Evolutionary conservation across 1,139 yeast genomes (phyloP), one percentile per base, ranked within the genome.

Genomic region (Taphrina communis): DNA sequence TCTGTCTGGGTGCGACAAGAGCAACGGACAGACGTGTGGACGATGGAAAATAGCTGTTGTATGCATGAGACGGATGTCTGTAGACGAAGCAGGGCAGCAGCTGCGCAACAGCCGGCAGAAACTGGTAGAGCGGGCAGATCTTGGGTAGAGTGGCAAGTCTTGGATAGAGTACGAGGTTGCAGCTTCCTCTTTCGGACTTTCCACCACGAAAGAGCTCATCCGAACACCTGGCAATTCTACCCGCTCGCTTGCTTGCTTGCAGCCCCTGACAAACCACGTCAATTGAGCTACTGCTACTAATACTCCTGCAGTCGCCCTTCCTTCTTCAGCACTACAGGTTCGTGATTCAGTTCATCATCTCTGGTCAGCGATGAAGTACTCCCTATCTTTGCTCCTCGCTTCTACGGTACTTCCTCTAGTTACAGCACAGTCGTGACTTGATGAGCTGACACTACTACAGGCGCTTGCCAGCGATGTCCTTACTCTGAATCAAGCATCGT

Each of bases 381-480:
- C 60, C 17, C 21, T 39, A 25, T 50, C 60, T 4, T 35, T 56
- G 17, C 17, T 56, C 36, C 38, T 56, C 14, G 60, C 60, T 41
- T 56, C 60, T 8, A 12, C 60, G 14, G 60, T 56, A 21, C 7
- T 42, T 41, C 36, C 36, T 25, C 19, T 6, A 38, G 6, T 53
- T 36, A 9, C 4, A 2, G 6, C 14, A 6, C 8, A 14, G 12
- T 35, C 39, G 11, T 8, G 56, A 51, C 6, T 25, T 11, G 36
- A 21, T 6, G 42, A 39, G 14, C 17, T 21, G 48, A 44, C 48
- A 44, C 12, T 6, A 36, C 42, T 38, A 53, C 25, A 62, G 66
- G 89, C 89, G 73, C 87, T 88, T 71, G 90, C 90, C 75, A 89
- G 97, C 50, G 96, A 94, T 57, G 99, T 94, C 66, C 91, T 90